These are phyloP conservation scores for Penicillium bovifimosum DNA, from an alignment of 495 filamentous ascomycete genomes.

Conservation along the genomic window DNA sequence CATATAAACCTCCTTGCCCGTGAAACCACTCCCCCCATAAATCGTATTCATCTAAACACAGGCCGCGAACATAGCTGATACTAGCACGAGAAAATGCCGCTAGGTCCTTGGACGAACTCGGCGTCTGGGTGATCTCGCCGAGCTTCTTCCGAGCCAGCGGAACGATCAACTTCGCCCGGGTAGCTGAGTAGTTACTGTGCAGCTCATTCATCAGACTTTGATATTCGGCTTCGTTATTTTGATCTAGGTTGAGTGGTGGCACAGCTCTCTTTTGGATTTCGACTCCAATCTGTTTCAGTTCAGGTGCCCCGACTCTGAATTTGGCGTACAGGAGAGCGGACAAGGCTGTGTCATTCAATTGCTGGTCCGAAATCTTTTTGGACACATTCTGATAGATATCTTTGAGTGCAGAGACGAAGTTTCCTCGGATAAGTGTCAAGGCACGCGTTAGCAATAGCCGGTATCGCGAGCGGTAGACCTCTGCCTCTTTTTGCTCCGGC, in stretches of 20 bases:
- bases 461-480: constrained; percentile 71
- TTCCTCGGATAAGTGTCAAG: constrained; percentile 77
- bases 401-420: constrained; percentile 66
- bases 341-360: constrained; percentile 71
- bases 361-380: constrained; percentile 62
- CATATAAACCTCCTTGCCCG: constrained; percentile 60
- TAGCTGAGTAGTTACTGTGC: constrained; percentile 59
- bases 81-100: constrained; percentile 63
- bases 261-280: constrained; percentile 67
- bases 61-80: constrained; percentile 63
- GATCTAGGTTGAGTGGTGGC: constrained; percentile 52
- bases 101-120: constrained; percentile 62
- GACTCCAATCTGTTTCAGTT: constrained; percentile 59
- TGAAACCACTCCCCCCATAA: constrained; percentile 74
- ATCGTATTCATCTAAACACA: constrained; percentile 70
- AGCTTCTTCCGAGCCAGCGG: constrained; percentile 60
- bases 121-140: constrained; percentile 56
- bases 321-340: constrained; percentile 74
- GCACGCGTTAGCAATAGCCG: constrained; percentile 65
- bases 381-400: constrained; percentile 66
- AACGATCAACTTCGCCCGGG: constrained; percentile 52
- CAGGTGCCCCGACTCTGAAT: constrained; percentile 62
- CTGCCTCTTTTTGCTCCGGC: constrained; percentile 78
- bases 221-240: constrained; percentile 61
- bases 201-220: constrained; percentile 60